Conservation (phyloP, 805 yeast genomes). For the Yamadazyma tumulicola region DNA sequence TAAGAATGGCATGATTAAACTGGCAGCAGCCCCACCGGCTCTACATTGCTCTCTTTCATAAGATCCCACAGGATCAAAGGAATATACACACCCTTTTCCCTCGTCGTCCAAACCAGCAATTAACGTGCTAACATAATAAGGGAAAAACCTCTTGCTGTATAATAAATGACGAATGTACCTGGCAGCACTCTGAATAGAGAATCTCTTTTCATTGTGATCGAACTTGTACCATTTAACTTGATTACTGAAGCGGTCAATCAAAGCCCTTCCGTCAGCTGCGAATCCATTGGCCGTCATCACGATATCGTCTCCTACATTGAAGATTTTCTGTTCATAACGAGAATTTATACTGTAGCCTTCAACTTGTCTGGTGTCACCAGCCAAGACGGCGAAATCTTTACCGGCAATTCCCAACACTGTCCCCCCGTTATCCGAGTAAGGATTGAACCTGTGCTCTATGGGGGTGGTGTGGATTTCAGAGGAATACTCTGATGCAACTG, state of each 20-base stretch:
- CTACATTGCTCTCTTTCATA: slow-evolving; percentile 96
- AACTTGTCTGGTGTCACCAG: slow-evolving; percentile 98
- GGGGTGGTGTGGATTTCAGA: slow-evolving; percentile 54
- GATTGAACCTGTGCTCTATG: slow-evolving; percentile 89
- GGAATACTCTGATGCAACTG: slow-evolving; percentile 64
- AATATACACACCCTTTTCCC: slow-evolving; percentile 92
- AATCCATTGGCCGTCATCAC: slow-evolving; percentile 93
- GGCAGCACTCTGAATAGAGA: slow-evolving; percentile 74
- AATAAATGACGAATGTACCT: slow-evolving; percentile 85
- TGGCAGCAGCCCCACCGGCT: slow-evolving; percentile 97
- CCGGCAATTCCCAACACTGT: slow-evolving; percentile 98
- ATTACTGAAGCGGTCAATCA: slow-evolving; percentile 68
- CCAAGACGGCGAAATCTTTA: slow-evolving; percentile 91
- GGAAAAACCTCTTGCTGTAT: slow-evolving; percentile 93
- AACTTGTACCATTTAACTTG: slow-evolving; percentile 90
- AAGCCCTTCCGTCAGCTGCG: slow-evolving; percentile 89
- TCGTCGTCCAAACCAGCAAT: slow-evolving; percentile 89
- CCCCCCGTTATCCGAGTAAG: slow-evolving; percentile 95
- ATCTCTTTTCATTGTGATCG: slow-evolving; percentile 66
- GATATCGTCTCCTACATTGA: slow-evolving; percentile 82
- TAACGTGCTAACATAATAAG: slow-evolving; percentile 92
- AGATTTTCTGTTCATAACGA: slow-evolving; percentile 86
- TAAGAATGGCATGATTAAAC: slow-evolving; percentile 93
- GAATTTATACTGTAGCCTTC: slow-evolving; percentile 92
- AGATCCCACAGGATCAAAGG: slow-evolving; percentile 97